Conservation (phyloP, 352 stramenopile species). For the Globisporangium lucens region DNA sequence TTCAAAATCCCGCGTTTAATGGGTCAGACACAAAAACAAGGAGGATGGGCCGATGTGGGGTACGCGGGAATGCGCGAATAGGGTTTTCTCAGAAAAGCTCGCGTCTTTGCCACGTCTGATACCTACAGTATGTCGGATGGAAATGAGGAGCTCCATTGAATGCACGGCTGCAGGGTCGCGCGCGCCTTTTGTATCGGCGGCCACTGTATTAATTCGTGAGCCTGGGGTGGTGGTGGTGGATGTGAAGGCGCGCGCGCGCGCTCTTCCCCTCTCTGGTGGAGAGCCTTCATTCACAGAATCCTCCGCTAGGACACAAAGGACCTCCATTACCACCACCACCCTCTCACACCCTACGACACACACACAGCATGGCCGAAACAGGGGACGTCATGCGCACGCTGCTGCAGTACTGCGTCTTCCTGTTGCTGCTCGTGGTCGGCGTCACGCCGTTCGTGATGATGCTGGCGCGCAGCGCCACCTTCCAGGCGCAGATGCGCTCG, state of each 20-base stretch:
- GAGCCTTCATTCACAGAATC: slow-evolving; percentile 8
- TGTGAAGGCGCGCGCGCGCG: neutral
- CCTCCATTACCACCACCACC: neutral
- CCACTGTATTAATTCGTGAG: neutral
- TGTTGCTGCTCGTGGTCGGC: slow-evolving; percentile 36
- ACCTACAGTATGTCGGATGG: neutral
- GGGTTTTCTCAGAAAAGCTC: neutral
- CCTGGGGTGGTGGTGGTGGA: neutral
- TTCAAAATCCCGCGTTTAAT: neutral
- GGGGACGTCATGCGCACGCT: slow-evolving; percentile 28
- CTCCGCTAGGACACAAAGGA: slow-evolving; percentile 1
- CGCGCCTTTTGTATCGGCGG: neutral
- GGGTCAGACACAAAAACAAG: neutral
- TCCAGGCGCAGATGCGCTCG: slow-evolving; percentile 33
- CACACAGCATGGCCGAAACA: slow-evolving; percentile 8
- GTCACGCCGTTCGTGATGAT: slow-evolving; percentile 45
- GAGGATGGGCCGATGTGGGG: neutral
- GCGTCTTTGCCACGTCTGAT: slow-evolving; percentile 5
- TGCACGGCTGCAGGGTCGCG: neutral
- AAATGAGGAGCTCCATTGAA: slow-evolving; percentile 6
- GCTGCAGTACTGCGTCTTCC: slow-evolving; percentile 50
- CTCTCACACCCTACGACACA: neutral
- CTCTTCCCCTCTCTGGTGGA: neutral
- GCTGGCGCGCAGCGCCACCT: slow-evolving; percentile 37
- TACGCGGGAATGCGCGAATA: slow-evolving; percentile 6